These are phyloP conservation scores for Volvox carteri DNA, from an alignment of 163 green algal species.

Conservation along the genomic window DNA sequence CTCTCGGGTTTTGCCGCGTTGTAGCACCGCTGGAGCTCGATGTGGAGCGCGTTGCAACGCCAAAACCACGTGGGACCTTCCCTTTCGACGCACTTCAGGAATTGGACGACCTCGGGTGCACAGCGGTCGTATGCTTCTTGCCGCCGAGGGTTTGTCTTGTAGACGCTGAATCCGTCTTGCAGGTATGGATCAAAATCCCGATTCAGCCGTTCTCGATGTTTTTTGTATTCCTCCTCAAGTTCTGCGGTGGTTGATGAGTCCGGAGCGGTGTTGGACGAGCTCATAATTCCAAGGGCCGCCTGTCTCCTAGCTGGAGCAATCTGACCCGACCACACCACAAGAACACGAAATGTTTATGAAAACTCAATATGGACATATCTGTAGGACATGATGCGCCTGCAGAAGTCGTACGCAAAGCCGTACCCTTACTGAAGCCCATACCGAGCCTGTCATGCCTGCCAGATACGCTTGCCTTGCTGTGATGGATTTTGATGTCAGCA, in stretches of 20 bases:
- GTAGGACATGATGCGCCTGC: too few species aligned
- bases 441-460: too few species aligned
- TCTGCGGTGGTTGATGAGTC: background rate
- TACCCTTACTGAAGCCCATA: too few species aligned
- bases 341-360: too few species aligned
- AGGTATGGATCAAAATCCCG: constrained; percentile 50
- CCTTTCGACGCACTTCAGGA: constrained; percentile 51
- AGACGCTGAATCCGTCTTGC: constrained; percentile 47
- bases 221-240: constrained; percentile 14
- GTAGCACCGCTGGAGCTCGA: constrained; percentile 54
- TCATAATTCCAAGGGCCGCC: constrained; percentile 18
- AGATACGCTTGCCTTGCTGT: too few species aligned
- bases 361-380: too few species aligned
- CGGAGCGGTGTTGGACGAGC: background rate
- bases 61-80: constrained; percentile 55
- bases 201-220: constrained; percentile 15
- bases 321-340: too few species aligned
- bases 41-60: constrained; percentile 51
- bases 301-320: too few species aligned
- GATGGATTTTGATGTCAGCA: too few species aligned
- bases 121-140: constrained; percentile 53
- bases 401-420: too few species aligned
- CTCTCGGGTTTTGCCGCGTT: constrained; percentile 43
- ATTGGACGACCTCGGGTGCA: constrained; percentile 44
- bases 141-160: constrained; percentile 45